phyloP scores from a whole-genome alignment of 805 yeast species.

The Yarrowia osloensis region DNA sequence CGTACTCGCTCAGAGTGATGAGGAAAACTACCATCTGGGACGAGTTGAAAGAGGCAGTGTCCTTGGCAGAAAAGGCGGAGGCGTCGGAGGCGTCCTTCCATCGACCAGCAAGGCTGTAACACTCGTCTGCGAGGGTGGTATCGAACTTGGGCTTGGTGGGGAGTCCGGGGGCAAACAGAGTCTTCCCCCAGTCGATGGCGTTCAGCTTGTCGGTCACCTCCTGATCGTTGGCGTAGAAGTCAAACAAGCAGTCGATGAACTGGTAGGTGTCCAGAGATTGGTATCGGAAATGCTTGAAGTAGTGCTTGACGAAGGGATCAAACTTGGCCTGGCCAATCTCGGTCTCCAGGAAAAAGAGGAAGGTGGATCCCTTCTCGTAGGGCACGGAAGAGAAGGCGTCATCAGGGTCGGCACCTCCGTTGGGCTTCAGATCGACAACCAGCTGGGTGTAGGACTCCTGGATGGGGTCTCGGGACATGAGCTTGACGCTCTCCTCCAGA shows the following conservation, averaged over 20 bases:
- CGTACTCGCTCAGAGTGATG: constrained; percentile 29
- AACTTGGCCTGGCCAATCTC: constrained; percentile 58
- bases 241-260: constrained; percentile 75
- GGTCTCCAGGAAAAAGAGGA: constrained; percentile 70
- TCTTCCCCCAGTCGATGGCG: constrained; percentile 77
- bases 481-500: constrained; percentile 59
- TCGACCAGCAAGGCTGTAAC: constrained; percentile 61
- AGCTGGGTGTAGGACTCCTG: constrained; percentile 55
- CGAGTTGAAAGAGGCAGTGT: constrained; percentile 61
- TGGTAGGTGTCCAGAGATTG: constrained; percentile 78
- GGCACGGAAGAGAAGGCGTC: constrained; percentile 87
- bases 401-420: constrained; percentile 74
- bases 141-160: constrained; percentile 87
- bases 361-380: constrained; percentile 85
- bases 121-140: constrained; percentile 73
- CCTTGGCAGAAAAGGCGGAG: constrained; percentile 49
- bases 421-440: constrained; percentile 62
- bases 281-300: constrained; percentile 69
- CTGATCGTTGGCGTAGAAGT: constrained; percentile 48
- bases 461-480: constrained; percentile 30
- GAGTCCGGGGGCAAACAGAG: constrained; percentile 82
- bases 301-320: constrained; percentile 78
- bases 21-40: constrained; percentile 79
- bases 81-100: constrained; percentile 52
- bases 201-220: constrained; percentile 50